These are phyloP conservation scores for Fonsecaea pedrosoi DNA, from an alignment of 2,329 filamentous ascomycete genomes.

Conservation along the genomic window DNA sequence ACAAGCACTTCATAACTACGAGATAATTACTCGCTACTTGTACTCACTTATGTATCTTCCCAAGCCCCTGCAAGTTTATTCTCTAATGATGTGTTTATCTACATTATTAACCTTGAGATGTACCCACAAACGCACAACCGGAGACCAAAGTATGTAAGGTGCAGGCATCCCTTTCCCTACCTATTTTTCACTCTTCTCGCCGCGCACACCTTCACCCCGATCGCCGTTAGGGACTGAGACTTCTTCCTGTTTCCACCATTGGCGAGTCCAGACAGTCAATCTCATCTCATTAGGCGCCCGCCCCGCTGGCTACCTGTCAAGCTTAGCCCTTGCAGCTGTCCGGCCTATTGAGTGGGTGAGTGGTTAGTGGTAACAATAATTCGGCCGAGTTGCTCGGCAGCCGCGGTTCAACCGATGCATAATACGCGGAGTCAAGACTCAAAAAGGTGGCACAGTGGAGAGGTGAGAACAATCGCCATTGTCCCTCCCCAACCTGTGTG, in stretches of 20 bases:
- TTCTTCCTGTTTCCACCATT: background rate
- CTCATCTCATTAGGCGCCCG: background rate
- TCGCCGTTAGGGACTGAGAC: background rate
- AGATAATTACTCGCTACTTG: too few species aligned
- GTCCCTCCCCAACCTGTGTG: background rate
- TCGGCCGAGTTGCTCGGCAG: background rate
- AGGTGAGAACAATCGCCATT: background rate
- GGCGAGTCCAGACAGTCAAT: background rate
- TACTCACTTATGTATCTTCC: too few species aligned
- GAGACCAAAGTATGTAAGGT: background rate
- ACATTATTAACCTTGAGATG: too few species aligned
- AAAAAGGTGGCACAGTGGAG: background rate
- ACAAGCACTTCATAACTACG: too few species aligned
- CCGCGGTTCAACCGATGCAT: background rate
- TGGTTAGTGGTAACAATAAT: background rate
- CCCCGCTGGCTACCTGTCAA: background rate
- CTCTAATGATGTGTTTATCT: too few species aligned
- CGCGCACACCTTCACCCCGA: background rate
- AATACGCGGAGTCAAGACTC: too few species aligned
- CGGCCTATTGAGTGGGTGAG: too few species aligned
- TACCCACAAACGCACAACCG: background rate
- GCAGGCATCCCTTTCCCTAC: background rate
- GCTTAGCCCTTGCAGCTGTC: background rate
- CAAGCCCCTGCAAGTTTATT: too few species aligned
- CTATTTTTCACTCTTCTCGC: background rate